phyloP scores from a whole-genome alignment of 2,329 filamentous ascomycete species.

The Leptographium galeiforme region DNA sequence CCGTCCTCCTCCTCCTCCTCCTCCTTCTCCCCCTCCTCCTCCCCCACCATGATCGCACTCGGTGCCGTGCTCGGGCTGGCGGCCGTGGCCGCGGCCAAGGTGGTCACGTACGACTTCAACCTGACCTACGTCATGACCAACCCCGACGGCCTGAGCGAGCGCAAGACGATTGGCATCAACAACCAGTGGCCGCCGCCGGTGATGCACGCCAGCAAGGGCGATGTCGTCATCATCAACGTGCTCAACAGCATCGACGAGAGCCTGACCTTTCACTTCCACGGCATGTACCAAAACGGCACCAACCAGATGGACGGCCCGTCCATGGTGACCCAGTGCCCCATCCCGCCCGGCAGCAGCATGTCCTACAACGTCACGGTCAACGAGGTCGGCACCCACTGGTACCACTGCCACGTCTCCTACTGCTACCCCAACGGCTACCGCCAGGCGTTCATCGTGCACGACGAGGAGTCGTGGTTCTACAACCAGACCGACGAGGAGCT shows the following conservation, averaged over 20 bases:
- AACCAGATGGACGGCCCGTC: slow-evolving; percentile 58
- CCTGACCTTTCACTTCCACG: slow-evolving; percentile 58
- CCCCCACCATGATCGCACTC: slow-evolving; percentile 1
- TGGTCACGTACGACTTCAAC: slow-evolving; percentile 50
- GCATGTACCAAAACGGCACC: slow-evolving; percentile 54
- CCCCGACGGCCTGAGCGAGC: slow-evolving; percentile 51
- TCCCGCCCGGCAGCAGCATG: slow-evolving; percentile 48
- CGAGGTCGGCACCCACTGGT: slow-evolving; percentile 59
- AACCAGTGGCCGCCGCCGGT: slow-evolving; percentile 59
- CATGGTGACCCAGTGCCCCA: slow-evolving; percentile 52
- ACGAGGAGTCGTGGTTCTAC: slow-evolving; percentile 44
- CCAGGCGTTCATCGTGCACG: slow-evolving; percentile 22
- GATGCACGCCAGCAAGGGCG: slow-evolving; percentile 49
- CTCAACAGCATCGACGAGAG: slow-evolving; percentile 48
- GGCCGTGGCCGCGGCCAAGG: slow-evolving; percentile 20
- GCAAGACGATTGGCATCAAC: slow-evolving; percentile 66
- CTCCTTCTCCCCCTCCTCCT: not conserved
- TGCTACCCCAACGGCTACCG: slow-evolving; percentile 53
- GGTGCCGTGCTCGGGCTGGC: slow-evolving; percentile 1
- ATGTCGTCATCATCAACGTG: slow-evolving; percentile 44
- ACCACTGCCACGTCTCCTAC: slow-evolving; percentile 53
- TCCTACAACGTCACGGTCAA: slow-evolving; percentile 55
- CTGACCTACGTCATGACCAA: slow-evolving; percentile 59
- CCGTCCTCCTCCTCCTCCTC: not conserved
- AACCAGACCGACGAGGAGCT: slow-evolving; percentile 48